Evolutionary conservation across 108 stramenopile species (phyloP).

Genomic region (Aurantiochytrium sp.): DNA sequence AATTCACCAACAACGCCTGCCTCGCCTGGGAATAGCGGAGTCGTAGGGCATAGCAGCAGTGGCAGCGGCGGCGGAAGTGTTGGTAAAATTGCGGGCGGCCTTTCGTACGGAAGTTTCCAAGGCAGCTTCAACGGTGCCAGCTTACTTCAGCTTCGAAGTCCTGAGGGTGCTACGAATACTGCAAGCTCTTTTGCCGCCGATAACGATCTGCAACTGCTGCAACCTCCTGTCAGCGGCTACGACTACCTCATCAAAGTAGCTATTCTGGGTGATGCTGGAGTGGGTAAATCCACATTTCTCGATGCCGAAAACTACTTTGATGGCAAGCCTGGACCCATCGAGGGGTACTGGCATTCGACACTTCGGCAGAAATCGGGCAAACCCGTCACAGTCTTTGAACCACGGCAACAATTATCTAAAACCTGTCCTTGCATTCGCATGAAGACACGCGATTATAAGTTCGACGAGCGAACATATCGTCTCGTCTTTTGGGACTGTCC

Average conservation of each 20-base stretch:
- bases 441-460: constrained; percentile 3
- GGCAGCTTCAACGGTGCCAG: too few species aligned
- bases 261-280: neutral
- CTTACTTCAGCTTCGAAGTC: too few species aligned
- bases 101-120: too few species aligned
- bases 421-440: neutral
- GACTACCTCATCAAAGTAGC: neutral
- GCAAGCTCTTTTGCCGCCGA: too few species aligned
- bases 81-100: too few species aligned
- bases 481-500: neutral
- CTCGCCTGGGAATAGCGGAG: too few species aligned
- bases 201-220: neutral
- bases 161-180: too few species aligned
- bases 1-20: too few species aligned
- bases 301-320: neutral
- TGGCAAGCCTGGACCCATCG: neutral
- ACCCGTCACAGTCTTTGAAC: neutral
- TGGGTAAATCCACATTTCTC: neutral
- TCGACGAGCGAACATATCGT: neutral
- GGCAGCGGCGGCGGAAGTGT: too few species aligned
- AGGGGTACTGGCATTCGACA: neutral
- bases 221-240: neutral
- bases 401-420: neutral
- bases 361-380: neutral
- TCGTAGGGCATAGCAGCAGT: too few species aligned